Conservation (phyloP, 192 early-diverging fungal genomes). For the Dissophora globulifera region DNA sequence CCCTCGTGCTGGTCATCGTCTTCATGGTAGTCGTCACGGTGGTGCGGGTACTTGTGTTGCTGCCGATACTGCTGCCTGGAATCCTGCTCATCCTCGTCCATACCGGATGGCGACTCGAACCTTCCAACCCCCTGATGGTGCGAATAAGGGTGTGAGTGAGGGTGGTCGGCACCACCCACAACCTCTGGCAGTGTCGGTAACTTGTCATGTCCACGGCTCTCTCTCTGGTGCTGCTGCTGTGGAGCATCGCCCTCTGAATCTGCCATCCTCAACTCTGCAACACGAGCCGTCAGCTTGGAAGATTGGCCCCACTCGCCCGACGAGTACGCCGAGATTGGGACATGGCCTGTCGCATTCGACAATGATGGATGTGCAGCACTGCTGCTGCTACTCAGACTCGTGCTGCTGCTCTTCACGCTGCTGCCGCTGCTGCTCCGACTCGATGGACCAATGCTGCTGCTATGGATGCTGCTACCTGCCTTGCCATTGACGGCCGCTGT, state of each 20-base stretch:
- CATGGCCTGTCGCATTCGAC: background rate
- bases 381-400: constrained; percentile 35
- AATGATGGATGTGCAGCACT: constrained; percentile 1
- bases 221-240: background rate
- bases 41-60: background rate
- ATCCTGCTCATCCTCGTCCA: constrained; percentile 24
- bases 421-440: constrained; percentile 49
- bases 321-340: background rate
- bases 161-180: too few relatives aligned
- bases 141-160: too few relatives aligned
- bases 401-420: constrained; percentile 26
- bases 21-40: too few relatives aligned
- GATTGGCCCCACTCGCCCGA: constrained; percentile 14
- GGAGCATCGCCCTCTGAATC: background rate
- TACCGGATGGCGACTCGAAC: constrained; percentile 34
- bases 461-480: background rate
- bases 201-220: too few relatives aligned
- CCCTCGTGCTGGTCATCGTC: too few relatives aligned
- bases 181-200: background rate
- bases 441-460: background rate
- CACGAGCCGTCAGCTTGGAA: background rate
- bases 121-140: constrained; percentile 12
- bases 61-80: background rate
- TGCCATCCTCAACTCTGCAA: constrained; percentile 3
- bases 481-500: background rate